Conservation (phyloP, 768 basidiomycete genomes). For the Neoboletus magnificus region DNA sequence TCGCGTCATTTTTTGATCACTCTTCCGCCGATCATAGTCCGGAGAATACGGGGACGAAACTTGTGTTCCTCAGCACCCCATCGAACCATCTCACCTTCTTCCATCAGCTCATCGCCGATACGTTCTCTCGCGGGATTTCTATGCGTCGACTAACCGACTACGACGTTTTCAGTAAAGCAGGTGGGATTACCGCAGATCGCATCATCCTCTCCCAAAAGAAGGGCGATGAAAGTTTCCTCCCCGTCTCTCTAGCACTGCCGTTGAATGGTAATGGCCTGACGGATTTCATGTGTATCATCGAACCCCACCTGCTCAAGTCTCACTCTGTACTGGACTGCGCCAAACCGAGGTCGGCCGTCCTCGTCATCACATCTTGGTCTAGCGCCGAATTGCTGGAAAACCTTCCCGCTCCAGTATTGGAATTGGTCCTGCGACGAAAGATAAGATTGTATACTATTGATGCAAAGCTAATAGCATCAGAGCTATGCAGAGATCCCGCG, state of each 20-base stretch:
- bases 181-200: constrained; percentile 66
- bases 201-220: constrained; percentile 58
- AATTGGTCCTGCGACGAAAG: constrained; percentile 43
- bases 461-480: constrained; percentile 47
- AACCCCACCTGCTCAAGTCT: constrained; percentile 72
- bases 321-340: constrained; percentile 71
- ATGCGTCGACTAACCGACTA: constrained; percentile 64
- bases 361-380: constrained; percentile 76
- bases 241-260: constrained; percentile 57
- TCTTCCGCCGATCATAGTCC: constrained; percentile 28
- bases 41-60: constrained; percentile 33
- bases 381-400: constrained; percentile 68
- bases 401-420: constrained; percentile 49
- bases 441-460: constrained; percentile 61
- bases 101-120: constrained; percentile 50
- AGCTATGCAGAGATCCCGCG: constrained; percentile 25
- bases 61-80: constrained; percentile 55
- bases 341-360: constrained; percentile 62
- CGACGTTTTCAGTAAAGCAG: constrained; percentile 72
- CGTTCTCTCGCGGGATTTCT: constrained; percentile 51
- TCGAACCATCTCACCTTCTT: constrained; percentile 43
- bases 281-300: constrained; percentile 74
- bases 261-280: constrained; percentile 50
- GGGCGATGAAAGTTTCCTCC: constrained; percentile 38
- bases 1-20: constrained; percentile 24